A percentile compares a stretch with the other conserved stretches of the same genome.
phyloP scores from a whole-genome alignment of 2,329 filamentous ascomycete genomes.

The Alternaria viburni region DNA sequence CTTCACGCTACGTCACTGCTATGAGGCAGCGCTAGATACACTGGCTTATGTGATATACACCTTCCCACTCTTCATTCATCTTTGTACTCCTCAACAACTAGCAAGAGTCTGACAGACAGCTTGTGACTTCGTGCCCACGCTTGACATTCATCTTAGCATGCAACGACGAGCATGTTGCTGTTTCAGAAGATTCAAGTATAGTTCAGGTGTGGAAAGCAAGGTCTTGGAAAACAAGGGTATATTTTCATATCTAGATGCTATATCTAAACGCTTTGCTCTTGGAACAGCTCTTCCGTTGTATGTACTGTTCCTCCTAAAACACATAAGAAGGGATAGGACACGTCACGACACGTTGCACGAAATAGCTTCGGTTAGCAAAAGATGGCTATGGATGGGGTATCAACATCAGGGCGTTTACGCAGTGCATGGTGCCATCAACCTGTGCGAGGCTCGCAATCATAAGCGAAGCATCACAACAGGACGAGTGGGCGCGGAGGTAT shows the following conservation, averaged over 20 bases:
- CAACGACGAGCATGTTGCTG: not conserved
- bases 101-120: not conserved
- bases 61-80: not conserved
- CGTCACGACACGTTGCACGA: not conserved
- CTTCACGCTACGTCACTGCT: not conserved
- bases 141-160: not conserved
- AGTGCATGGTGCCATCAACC: not conserved
- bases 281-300: not conserved
- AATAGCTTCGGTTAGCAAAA: not conserved
- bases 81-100: not conserved
- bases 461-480: slow-evolving; percentile 8
- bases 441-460: not conserved
- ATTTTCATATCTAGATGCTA: not conserved
- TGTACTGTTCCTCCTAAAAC: not conserved
- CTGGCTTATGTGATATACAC: not conserved
- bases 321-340: not conserved
- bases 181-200: not conserved
- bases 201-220: not conserved
- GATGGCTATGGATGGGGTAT: not conserved
- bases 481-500: not conserved
- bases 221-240: not conserved
- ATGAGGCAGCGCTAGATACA: not conserved
- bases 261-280: not conserved
- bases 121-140: not conserved
- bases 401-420: not conserved